These are phyloP conservation scores for Actinomucor elegans DNA, from an alignment of 371 early-diverging fungal genomes.

Conservation along the genomic window DNA sequence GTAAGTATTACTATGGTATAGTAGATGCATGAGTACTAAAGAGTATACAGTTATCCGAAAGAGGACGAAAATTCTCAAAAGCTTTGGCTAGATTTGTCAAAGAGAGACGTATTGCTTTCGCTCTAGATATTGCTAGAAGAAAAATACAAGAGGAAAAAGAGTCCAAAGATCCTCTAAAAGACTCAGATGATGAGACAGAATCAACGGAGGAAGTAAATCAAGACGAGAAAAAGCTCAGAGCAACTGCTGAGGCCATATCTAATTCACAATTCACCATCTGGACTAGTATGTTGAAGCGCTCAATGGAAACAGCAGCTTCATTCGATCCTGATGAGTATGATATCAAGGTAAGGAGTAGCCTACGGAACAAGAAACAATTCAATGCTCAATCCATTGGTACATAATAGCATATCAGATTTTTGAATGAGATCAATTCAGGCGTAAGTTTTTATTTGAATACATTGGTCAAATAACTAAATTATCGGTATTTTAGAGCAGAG, in stretches of 20 bases:
- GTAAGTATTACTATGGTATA: constrained; percentile 35
- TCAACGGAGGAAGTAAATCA: neutral
- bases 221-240: constrained; percentile 17
- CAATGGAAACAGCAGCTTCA: constrained; percentile 68
- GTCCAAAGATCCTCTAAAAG: constrained; percentile 27
- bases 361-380: no score
- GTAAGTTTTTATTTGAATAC: constrained; percentile 29
- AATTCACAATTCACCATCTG: constrained; percentile 61
- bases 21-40: neutral
- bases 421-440: constrained; percentile 88
- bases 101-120: constrained; percentile 40
- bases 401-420: constrained; percentile 63
- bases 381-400: no score
- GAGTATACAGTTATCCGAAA: constrained; percentile 50
- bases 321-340: constrained; percentile 76
- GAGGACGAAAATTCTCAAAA: constrained; percentile 61
- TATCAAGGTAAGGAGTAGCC: constrained; percentile 38
- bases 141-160: constrained; percentile 33
- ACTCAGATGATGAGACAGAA: constrained; percentile 27
- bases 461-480: neutral
- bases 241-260: constrained; percentile 30
- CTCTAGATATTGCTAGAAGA: constrained; percentile 30
- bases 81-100: constrained; percentile 71
- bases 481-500: constrained; percentile 25
- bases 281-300: constrained; percentile 76